A percentile compares a stretch with the other conserved stretches of the same genome.
phyloP scores from a whole-genome alignment of 257 asterid genomes.

The Scutellaria baicalensis region DNA sequence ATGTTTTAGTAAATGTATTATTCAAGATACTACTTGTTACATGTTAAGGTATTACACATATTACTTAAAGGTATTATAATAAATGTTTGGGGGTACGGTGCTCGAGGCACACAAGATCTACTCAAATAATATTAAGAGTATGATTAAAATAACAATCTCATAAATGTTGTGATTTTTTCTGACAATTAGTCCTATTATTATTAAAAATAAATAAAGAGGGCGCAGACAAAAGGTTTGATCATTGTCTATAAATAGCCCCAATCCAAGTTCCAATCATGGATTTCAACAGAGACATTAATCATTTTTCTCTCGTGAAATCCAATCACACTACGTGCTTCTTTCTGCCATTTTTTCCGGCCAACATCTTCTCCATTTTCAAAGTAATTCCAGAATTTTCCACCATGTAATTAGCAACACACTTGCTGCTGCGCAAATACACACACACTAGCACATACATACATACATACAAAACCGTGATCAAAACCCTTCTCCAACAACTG shows the following conservation, averaged over 20 bases:
- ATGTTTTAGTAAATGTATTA: too few species aligned
- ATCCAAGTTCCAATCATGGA: constrained; percentile 8
- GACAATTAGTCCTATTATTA: too few species aligned
- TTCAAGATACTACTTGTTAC: too few species aligned
- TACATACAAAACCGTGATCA: not conserved
- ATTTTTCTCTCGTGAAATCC: constrained; percentile 12
- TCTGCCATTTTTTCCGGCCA: not conserved
- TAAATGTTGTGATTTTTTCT: too few species aligned
- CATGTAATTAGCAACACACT: not conserved
- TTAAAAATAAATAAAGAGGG: too few species aligned
- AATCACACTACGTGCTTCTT: constrained; percentile 10
- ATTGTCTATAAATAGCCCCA: constrained; percentile 17
- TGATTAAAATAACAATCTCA: too few species aligned
- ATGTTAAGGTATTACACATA: too few species aligned
- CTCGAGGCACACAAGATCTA: too few species aligned
- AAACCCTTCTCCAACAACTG: not conserved
- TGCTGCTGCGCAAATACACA: not conserved
- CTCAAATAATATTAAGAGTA: too few species aligned
- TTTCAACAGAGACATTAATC: not conserved
- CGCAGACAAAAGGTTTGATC: not conserved
- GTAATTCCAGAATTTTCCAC: not conserved
- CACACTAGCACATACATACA: not conserved
- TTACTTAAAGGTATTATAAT: too few species aligned
- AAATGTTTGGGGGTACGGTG: too few species aligned
- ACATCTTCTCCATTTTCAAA: not conserved